Base-by-base conservation (phyloP, 2,329 filamentous ascomycete species). In the Alternaria sp. region DNA sequence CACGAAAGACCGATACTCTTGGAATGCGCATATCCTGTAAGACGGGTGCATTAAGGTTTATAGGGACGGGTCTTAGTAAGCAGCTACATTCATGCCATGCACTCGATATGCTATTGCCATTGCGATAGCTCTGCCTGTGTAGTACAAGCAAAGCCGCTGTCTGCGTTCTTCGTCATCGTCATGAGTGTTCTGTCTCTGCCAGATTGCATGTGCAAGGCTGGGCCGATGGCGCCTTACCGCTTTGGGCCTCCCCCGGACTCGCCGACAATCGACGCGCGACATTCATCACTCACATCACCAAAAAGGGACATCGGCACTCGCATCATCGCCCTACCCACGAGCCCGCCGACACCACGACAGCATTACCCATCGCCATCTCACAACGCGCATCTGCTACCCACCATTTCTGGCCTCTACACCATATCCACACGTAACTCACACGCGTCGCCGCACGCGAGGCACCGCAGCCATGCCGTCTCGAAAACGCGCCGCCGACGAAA, bases 401-500 rank as follows among this genome's bases (percentile, higher is more conserved):
- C 49, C n/a, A 15, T 13, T 45, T 59, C 43, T 10, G 23, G 15
- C n/a, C 30, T 43, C 28, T 32, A 44, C 21, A 17, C 17, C 43
- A 13, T 25, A 19, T 30, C 21, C 54, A 40, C 45, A 49, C 54
- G 49, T 36, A 44, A 49, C 46, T 63, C 59, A 56, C 67, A 78
- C 78, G 76, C 78, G 76, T 77, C 75, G 76, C 71, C 73, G 60
- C 69, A 61, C 58, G 68, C 71, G 69, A 73, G 70, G 70, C 67
- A 64, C 67, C 65, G 50, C 62, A 69, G 72, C 61, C 65, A 80
- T 80, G 78, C 74, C 73, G 44, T 73, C 79, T 32, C 70, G 79
- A 65, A 81, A 81, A 71, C 78, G 79, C 66, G 76, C 65, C 44
- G 70, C 84, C 75, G 85, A 85, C 72, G 86, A 87, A 76, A 83